Base-by-base conservation (phyloP, 139 green algal species). In the Coelastrella sp. region DNA sequence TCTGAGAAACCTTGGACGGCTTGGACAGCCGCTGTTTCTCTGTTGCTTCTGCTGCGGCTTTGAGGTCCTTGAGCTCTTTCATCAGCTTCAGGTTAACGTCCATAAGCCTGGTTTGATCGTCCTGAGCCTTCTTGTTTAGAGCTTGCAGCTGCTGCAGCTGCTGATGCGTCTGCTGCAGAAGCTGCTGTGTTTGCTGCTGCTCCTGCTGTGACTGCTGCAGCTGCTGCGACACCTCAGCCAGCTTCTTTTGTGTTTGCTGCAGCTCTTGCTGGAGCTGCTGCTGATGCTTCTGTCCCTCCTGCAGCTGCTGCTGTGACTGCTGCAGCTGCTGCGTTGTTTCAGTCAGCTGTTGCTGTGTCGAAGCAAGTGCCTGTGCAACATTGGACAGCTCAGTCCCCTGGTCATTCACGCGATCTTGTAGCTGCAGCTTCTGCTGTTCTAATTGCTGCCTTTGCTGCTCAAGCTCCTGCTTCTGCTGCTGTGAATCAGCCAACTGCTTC, bases 31-130 rank as follows among this genome's bases (percentile, higher is more conserved):
- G 66, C 16, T 68, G 17, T 0, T 66, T 73, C 60, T 66, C 86
- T 3, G 86, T 60, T 20, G 74, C 75, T 13, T 54, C 32, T 32
- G 86, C 86, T 83, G 86, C 86, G 23, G 86, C 86, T 78, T 89
- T 76, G 23, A 83, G 56, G 54, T 73, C 57, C 16, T 23, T 58
- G 66, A 79, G 20, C 23, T 78, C 61, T 19, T 75, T 20, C 22
- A 22, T 61, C 76, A 83, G 8, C 6, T 17, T 59, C 13, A 7
- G 17, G 76, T 65, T 61, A 6, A 61, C 22, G 20, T 61, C 79
- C 54, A 65, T 65, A 4, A 54, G 11, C 5, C 4, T n/a, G 4
- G 14, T 23, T 85, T 64, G 68, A 76, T 76, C 68, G 5, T 76
- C 68, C 8, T 32, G 17, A 10, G 68, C 68, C 4, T 76, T 76